Evolutionary conservation across 257 asterid species (phyloP), one percentile per base, ranked within the genome.

Genomic region (Verbascum thapsus): DNA sequence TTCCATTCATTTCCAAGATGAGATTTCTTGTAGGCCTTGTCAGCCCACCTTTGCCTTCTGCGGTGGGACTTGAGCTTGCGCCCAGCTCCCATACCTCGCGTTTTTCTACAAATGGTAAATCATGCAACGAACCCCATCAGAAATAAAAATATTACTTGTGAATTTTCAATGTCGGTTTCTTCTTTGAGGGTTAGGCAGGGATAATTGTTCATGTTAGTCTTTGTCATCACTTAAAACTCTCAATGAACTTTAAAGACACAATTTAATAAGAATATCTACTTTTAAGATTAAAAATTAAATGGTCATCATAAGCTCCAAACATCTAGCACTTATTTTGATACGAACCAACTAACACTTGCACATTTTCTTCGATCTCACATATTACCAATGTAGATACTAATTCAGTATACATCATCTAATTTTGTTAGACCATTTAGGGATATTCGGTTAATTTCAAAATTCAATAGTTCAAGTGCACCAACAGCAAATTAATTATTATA

Each of bases 71-170:
- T 81, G 67, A 81, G 84, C 72, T 81, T 81, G 75, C 87, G 87
- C 44, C 82, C 87, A 71, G 87, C 84, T 81, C 87, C 87, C 84
- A 81, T 81, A 58, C 87, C 87, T 56, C 79, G 80, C 57, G 87
- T 81, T 69, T 81, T 81, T 69, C 87, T 81, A 53, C 16, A 64
- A 22, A 61, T 3, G 5, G 26, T 66, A 15, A 50, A 52, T 0
- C 4, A 1, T 3, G 32, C 16, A 1, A 12, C n/a, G 10, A 73
- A 35, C 13, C 47, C 13, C 2, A 23, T 53, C 22, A 19, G 10
- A 11, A 34, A 37, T 19, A 42, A 54, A 3, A 39, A 53, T 11
- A 26, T 12, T 37, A 16, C 17, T 19, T 10, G 7, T 8, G 53
- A 4, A 7, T 34, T 44, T 30, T 12, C n/a, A 0, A 47, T 26